Conservation (phyloP, 345 rosid species). For the Eucalyptus brandiana region DNA sequence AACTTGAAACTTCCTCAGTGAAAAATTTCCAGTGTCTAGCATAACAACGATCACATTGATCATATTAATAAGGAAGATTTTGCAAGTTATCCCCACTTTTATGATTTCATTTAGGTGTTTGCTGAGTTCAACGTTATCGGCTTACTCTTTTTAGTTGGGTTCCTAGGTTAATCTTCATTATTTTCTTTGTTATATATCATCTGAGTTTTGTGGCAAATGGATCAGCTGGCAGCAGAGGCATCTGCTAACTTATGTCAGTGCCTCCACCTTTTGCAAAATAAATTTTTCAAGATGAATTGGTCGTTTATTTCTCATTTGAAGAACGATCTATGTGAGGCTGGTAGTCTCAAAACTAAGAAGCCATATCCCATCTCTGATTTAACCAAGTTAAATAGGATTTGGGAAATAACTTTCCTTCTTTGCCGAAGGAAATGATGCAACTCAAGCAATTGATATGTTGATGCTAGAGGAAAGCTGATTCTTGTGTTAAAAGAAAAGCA, state of each 20-base stretch:
- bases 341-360: background rate
- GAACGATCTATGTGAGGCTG: background rate
- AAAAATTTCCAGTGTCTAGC: background rate
- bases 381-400: background rate
- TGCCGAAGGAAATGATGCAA: background rate
- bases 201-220: background rate
- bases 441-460: background rate
- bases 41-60: background rate
- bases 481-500: background rate
- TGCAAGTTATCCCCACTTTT: background rate
- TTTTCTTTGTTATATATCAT: background rate
- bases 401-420: background rate
- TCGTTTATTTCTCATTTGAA: background rate
- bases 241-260: background rate
- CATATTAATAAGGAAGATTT: background rate
- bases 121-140: background rate
- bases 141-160: background rate
- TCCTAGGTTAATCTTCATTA: background rate
- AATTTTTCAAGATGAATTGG: background rate
- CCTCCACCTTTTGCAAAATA: background rate
- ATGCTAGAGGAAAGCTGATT: background rate
- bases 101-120: background rate
- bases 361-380: background rate
- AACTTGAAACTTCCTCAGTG: background rate
- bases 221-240: background rate